These are phyloP conservation scores for Ophiostoma sp. DNA, from an alignment of 2,329 filamentous ascomycete genomes.

Conservation along the genomic window DNA sequence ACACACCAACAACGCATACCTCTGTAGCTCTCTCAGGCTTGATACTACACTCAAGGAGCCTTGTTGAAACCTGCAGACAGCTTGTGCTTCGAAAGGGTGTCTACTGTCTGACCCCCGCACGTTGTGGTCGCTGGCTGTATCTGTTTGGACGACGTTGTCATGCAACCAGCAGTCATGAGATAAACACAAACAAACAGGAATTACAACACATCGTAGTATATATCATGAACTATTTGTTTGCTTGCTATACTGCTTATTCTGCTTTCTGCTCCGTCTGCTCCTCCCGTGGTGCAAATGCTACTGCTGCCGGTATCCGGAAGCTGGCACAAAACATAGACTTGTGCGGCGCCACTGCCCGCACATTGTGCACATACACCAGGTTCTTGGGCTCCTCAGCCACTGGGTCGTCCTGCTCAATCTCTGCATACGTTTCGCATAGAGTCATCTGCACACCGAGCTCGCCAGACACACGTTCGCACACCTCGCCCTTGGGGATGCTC, in stretches of 20 bases:
- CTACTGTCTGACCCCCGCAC: too few species aligned
- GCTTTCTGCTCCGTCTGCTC: neutral
- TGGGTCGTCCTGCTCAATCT: constrained; percentile 38
- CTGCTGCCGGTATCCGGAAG: constrained; percentile 75
- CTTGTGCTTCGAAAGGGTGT: neutral
- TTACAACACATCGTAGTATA: too few species aligned
- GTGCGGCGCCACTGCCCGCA: constrained; percentile 83
- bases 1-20: neutral
- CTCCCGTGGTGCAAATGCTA: constrained; percentile 61
- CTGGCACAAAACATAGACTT: constrained; percentile 97
- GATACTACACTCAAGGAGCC: neutral
- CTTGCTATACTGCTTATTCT: neutral
- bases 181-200: too few species aligned
- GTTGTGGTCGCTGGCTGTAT: too few species aligned
- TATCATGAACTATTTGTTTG: too few species aligned
- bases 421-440: constrained; percentile 33
- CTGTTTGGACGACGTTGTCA: too few species aligned
- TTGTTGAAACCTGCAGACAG: neutral
- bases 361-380: constrained; percentile 57
- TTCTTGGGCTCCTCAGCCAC: constrained; percentile 27
- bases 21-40: neutral
- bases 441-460: constrained; percentile 56
- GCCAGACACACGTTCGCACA: constrained; percentile 60
- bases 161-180: too few species aligned
- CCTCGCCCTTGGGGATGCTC: constrained; percentile 43